Evolutionary conservation across 2,329 filamentous ascomycete species (phyloP).

Genomic region (Magnaporthiopsis rhizophila): DNA sequence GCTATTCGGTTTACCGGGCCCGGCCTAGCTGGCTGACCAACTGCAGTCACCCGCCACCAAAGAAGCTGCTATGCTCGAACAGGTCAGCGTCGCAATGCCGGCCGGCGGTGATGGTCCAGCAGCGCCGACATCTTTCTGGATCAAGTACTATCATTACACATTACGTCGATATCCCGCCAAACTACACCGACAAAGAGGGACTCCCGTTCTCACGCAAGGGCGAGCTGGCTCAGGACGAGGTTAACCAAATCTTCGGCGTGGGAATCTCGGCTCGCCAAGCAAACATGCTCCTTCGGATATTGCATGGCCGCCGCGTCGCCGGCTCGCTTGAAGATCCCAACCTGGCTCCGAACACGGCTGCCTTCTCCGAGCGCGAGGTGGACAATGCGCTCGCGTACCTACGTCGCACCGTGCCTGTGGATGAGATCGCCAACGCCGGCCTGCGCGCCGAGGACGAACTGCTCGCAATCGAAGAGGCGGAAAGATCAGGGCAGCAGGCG

Average conservation of each 20-base stretch:
- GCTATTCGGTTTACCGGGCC: constrained; percentile 26
- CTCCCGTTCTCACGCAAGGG: constrained; percentile 39
- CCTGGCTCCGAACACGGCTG: constrained; percentile 37
- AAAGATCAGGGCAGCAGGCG: constrained; percentile 11
- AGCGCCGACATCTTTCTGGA: background rate
- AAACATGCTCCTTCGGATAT: constrained; percentile 47
- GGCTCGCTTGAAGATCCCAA: constrained; percentile 55
- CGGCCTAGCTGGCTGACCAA: background rate
- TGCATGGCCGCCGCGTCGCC: constrained; percentile 56
- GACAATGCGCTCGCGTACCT: constrained; percentile 45
- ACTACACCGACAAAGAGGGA: constrained; percentile 48
- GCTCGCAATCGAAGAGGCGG: constrained; percentile 37
- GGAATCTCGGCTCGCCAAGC: constrained; percentile 34
- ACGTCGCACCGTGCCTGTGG: constrained; percentile 43
- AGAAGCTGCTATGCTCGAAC: background rate
- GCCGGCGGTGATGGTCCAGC: background rate
- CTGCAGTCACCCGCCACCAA: background rate
- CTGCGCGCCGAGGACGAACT: constrained; percentile 57
- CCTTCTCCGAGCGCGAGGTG: constrained; percentile 33
- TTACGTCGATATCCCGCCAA: constrained; percentile 49
- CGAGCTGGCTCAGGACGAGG: constrained; percentile 36
- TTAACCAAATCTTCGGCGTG: constrained; percentile 40
- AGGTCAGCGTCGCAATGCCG: background rate
- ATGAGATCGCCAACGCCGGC: constrained; percentile 54
- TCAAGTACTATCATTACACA: constrained; percentile 30